phyloP scores from a whole-genome alignment of 1,139 yeast species.

The Protomyces macrosporus region DNA sequence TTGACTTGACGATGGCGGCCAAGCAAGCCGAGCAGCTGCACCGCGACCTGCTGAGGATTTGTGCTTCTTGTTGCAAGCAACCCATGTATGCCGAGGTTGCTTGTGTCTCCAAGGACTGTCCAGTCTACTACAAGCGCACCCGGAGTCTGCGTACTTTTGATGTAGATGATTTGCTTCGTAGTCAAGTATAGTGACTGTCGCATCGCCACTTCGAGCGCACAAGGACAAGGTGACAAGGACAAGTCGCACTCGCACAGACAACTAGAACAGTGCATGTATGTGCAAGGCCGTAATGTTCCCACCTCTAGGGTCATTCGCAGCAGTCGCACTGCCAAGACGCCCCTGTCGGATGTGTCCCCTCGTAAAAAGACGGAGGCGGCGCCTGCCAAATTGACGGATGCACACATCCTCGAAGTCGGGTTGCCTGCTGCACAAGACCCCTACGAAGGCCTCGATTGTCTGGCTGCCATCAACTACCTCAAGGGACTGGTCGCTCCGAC shows the following conservation, averaged over 20 bases:
- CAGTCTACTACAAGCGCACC: conserved; percentile 42
- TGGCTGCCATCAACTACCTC: conserved; percentile 19
- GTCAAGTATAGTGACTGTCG: not conserved
- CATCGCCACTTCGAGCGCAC: not conserved
- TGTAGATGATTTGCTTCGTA: not conserved
- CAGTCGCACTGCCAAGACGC: conserved; percentile 11
- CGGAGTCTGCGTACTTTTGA: conserved; percentile 4
- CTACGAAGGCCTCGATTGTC: conserved; percentile 11
- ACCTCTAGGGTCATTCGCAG: conserved; percentile 12
- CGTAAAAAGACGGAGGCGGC: not conserved
- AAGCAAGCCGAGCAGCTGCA: conserved; percentile 31
- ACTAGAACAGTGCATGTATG: not conserved
- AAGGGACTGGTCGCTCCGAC: not conserved
- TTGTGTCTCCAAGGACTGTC: conserved; percentile 47
- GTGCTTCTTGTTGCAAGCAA: conserved; percentile 37
- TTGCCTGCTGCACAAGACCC: conserved; percentile 4
- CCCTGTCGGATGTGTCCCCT: not conserved
- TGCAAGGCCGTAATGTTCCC: conserved; percentile 19
- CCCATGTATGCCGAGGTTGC: conserved; percentile 32
- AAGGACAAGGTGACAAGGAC: no score
- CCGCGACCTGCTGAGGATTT: conserved; percentile 36
- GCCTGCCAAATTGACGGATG: not conserved
- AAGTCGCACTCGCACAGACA: no score
- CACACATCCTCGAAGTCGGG: conserved; percentile 5
- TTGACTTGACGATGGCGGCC: conserved; percentile 6